Evolutionary conservation across 768 basidiomycete genomes (phyloP).

Genomic region (Mycena kentingensis): DNA sequence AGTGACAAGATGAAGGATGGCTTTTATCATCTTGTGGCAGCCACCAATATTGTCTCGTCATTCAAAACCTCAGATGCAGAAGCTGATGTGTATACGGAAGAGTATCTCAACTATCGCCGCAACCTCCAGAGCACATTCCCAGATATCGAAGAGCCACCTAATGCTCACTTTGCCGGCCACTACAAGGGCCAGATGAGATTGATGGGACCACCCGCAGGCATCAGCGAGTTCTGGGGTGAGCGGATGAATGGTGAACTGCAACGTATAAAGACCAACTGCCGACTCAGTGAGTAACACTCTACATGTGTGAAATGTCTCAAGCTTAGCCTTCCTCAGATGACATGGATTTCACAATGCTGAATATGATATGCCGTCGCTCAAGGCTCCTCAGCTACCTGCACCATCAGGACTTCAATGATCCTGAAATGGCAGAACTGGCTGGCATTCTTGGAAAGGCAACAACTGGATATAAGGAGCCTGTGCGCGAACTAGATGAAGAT

Average conservation of each 20-base stretch:
- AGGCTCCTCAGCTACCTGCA: background rate
- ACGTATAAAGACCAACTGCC: conserved; percentile 7
- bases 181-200: background rate
- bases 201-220: conserved; percentile 13
- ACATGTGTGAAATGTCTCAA: background rate
- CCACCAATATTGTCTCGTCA: conserved; percentile 18
- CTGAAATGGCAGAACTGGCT: background rate
- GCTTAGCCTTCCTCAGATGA: background rate
- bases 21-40: conserved; percentile 13
- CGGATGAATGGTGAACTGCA: conserved; percentile 13
- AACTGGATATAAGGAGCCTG: background rate
- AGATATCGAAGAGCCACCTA: background rate
- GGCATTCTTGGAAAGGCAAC: background rate
- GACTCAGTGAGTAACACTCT: background rate
- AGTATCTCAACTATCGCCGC: conserved; percentile 7
- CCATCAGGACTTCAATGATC: background rate
- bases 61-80: conserved; percentile 14
- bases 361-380: background rate
- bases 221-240: conserved; percentile 18
- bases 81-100: conserved; percentile 4
- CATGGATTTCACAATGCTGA: conserved; percentile 6
- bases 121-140: conserved; percentile 3
- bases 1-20: background rate
- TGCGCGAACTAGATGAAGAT: background rate
- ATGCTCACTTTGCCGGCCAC: conserved; percentile 22